Conservation (phyloP, 163 green algal species). For the Scenedesmus sp. region DNA sequence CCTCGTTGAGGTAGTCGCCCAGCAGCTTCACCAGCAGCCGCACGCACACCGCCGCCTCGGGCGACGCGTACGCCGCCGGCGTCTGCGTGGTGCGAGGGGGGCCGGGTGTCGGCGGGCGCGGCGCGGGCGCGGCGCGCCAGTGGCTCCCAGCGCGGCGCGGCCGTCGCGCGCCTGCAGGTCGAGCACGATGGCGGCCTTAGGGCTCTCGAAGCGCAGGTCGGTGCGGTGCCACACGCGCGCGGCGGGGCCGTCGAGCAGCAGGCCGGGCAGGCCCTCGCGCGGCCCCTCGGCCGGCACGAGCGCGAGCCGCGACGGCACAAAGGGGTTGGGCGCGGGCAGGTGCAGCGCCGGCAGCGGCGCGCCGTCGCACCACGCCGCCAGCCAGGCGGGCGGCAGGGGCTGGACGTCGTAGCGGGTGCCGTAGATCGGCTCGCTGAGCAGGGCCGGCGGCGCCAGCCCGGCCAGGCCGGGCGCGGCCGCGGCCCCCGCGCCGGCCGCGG, state of each 20-base stretch:
- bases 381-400: slow-evolving; percentile 56
- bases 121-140: no score
- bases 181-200: slow-evolving; percentile 77
- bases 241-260: slow-evolving; percentile 1
- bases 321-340: slow-evolving; percentile 84
- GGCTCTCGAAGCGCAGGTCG: slow-evolving; percentile 55
- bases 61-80: slow-evolving; percentile 72
- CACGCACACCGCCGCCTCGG: slow-evolving; percentile 71
- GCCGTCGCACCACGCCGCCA: slow-evolving; percentile 49
- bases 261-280: slow-evolving; percentile 5
- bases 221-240: slow-evolving; percentile 35
- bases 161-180: slow-evolving; percentile 64
- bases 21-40: slow-evolving; percentile 81
- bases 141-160: no score
- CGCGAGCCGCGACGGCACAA: slow-evolving; percentile 76
- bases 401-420: slow-evolving; percentile 66
- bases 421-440: slow-evolving; percentile 72
- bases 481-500: not conserved
- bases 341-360: slow-evolving; percentile 58
- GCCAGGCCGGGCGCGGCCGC: not conserved
- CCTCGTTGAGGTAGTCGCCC: slow-evolving; percentile 83
- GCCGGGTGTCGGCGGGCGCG: no score
- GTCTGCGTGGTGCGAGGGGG: no score
- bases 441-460: not conserved
- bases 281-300: slow-evolving; percentile 12